Evolutionary conservation across 306 rosid species (phyloP).

Genomic region (Lathyrus sativus): DNA sequence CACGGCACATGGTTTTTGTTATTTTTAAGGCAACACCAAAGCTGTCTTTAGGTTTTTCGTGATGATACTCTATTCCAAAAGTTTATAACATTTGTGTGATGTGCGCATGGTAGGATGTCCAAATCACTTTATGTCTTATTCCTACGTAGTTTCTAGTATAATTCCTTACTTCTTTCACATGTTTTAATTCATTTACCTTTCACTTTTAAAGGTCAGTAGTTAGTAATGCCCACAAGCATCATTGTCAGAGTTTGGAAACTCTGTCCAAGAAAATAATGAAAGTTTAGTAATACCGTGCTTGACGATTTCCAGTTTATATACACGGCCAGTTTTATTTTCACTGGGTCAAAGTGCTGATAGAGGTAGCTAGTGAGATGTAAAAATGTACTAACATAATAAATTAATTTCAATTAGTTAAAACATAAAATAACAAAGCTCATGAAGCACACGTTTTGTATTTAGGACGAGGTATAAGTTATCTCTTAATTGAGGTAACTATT

Average conservation of each 20-base stretch:
- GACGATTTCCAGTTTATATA: slow-evolving; percentile 9
- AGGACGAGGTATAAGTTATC: too few relatives aligned
- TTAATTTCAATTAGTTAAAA: neutral
- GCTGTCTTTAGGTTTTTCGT: slow-evolving; percentile 25
- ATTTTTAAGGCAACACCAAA: slow-evolving; percentile 38
- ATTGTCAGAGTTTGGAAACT: slow-evolving; percentile 38
- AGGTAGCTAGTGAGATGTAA: neutral
- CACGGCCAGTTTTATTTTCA: neutral
- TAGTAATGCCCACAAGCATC: slow-evolving; percentile 24
- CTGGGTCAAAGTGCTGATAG: neutral
- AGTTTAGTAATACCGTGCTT: slow-evolving; percentile 15
- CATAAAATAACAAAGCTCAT: neutral
- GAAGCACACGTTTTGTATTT: neutral
- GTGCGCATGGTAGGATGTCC: slow-evolving; percentile 39
- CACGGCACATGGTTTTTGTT: slow-evolving; percentile 37
- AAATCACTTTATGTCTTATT: slow-evolving; percentile 40
- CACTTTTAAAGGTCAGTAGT: slow-evolving; percentile 22
- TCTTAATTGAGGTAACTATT: too few relatives aligned
- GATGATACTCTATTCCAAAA: slow-evolving; percentile 34
- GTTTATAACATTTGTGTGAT: slow-evolving; percentile 35
- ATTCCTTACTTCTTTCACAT: slow-evolving; percentile 14
- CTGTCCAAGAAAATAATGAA: slow-evolving; percentile 43
- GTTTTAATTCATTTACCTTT: neutral
- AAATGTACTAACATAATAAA: neutral
- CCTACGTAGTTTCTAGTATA: slow-evolving; percentile 15